Base-by-base conservation (phyloP, 1,284 basidiomycete genomes). In the Fomes fomentarius region DNA sequence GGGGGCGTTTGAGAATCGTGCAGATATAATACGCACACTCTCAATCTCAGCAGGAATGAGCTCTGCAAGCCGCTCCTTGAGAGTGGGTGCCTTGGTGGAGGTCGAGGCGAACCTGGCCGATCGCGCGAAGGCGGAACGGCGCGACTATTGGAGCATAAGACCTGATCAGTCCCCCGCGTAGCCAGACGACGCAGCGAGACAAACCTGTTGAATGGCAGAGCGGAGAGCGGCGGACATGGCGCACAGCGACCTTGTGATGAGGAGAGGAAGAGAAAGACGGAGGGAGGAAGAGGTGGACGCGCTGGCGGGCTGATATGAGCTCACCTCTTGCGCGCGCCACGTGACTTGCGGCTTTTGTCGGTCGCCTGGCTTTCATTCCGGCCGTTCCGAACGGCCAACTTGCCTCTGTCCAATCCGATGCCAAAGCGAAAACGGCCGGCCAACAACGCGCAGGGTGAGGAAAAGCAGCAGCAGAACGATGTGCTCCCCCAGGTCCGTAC, bases 31-130 rank as follows among this genome's bases (percentile, higher is more conserved):
- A 64, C 77, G 55, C 53, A 92, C 92, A 71, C 92, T 89, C 76
- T 96, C 93, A 63, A 92, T 81, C 72, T 95, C 91, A 61, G 81
- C 79, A 58, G 94, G 95, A 67, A 97, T 96, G 73, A 97, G 85
- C 76, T 96, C 91, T 45, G 90, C 83, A 60, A 97, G 81, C 57
- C 93, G 84, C 76, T 96, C 93, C 78, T 95, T 95, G 73, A 96
- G 83, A 40, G 92, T 87, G 62, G 83, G 80, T 44, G 82, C 82
- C 74, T 87, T 92, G 43, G 84, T 72, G 49, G 82, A 78, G 35
- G 91, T 79, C 21, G 88, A 88, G 38, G 82, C 83, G 65, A 85
- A 83, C 53, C 86, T 80, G 60, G 78, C 78, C 50, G 80, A 75
- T 71, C 69, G 67, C 76, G 80, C 69, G 56, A 79, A 67, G 30